A percentile compares a stretch with the other conserved stretches of the same genome.
Conservation (phyloP, 1,284 basidiomycete genomes). For the Gomphus sp. region DNA sequence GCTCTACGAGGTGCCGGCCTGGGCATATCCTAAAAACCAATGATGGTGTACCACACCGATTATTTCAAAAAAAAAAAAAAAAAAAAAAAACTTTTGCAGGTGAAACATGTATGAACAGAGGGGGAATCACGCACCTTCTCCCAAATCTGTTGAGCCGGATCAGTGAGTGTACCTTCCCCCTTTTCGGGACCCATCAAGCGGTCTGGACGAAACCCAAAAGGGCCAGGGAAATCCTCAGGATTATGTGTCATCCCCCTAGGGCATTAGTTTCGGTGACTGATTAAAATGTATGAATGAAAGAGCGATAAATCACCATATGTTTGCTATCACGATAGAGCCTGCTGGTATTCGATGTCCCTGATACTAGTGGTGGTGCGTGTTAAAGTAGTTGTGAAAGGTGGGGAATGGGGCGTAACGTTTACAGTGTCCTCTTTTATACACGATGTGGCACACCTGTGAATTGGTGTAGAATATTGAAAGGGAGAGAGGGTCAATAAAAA, state of each 20-base stretch:
- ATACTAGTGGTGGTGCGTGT: constrained; percentile 6
- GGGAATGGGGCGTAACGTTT: background rate
- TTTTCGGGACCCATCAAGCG: constrained; percentile 10
- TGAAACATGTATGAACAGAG: too few relatives aligned
- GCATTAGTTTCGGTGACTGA: background rate
- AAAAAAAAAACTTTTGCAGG: too few relatives aligned
- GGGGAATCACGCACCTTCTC: constrained; percentile 6
- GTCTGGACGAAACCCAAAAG: constrained; percentile 13
- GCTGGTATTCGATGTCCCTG: constrained; percentile 14
- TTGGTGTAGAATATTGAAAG: background rate
- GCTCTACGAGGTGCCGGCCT: constrained; percentile 25
- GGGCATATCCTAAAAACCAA: constrained; percentile 18
- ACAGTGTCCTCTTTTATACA: constrained; percentile 8
- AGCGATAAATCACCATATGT: constrained; percentile 13
- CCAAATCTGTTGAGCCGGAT: constrained; percentile 6
- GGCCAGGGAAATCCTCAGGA: constrained; percentile 12
- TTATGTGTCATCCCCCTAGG: constrained; percentile 14
- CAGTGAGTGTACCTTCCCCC: background rate
- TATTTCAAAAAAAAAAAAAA: too few relatives aligned
- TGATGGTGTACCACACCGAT: too few relatives aligned
- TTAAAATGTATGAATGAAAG: background rate
- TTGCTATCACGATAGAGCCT: constrained; percentile 13
- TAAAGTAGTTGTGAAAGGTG: background rate
- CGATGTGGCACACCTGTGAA: constrained; percentile 6
- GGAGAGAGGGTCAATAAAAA: too few relatives aligned